phyloP scores from a whole-genome alignment of 108 stramenopile species.

The Cyclotella choctawhatcheeana region DNA sequence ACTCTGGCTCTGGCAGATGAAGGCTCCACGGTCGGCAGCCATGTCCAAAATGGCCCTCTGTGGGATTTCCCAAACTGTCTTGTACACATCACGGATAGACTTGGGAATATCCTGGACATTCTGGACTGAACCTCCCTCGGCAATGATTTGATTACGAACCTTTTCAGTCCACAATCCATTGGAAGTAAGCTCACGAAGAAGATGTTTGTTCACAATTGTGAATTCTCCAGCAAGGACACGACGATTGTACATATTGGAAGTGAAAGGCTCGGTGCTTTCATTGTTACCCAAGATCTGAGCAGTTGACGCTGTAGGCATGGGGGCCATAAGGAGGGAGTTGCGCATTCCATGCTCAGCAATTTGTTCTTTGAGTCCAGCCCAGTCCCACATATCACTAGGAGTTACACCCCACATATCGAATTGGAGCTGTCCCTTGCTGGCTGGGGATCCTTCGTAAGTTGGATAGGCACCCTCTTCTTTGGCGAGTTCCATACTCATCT shows the following conservation, averaged over 20 bases:
- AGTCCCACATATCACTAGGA: conserved; percentile 93
- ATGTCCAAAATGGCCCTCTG: conserved; percentile 96
- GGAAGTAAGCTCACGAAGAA: conserved; percentile 94
- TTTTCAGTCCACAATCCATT: conserved; percentile 96
- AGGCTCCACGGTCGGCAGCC: conserved; percentile 99
- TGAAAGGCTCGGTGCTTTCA: conserved; percentile 99
- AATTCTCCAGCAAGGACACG: conserved; percentile 99
- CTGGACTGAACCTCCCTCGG: conserved; percentile 96
- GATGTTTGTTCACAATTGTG: conserved; percentile 98
- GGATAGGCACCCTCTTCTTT: conserved; percentile 92
- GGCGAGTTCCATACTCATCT: conserved; percentile 94
- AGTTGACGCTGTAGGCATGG: conserved; percentile 99
- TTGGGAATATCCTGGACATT: conserved; percentile 92
- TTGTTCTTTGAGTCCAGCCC: conserved; percentile 87
- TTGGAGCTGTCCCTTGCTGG: conserved; percentile 95
- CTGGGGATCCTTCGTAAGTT: conserved; percentile 94
- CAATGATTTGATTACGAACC: conserved; percentile 97
- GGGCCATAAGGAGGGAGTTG: conserved; percentile 98
- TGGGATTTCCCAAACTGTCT: conserved; percentile 99
- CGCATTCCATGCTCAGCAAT: conserved; percentile 93
- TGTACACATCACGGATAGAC: conserved; percentile 94
- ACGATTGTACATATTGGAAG: conserved; percentile 98
- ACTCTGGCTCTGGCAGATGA: conserved; percentile 98
- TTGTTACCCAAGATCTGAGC: conserved; percentile 99
- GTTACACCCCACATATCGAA: conserved; percentile 97